phyloP scores from a whole-genome alignment of 2,329 filamentous ascomycete species.

The Monilinia polystroma region DNA sequence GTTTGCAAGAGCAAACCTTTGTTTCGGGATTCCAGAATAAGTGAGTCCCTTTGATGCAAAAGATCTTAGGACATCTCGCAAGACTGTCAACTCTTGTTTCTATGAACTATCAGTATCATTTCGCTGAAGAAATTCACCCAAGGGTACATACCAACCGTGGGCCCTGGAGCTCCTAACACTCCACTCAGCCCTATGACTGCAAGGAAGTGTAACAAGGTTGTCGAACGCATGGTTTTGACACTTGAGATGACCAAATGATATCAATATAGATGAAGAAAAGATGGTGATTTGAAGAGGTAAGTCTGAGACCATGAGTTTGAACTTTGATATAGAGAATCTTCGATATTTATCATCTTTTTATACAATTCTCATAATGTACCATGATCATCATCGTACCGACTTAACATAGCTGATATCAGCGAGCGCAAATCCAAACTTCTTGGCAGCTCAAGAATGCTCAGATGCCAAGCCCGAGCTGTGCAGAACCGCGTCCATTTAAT shows the following conservation, averaged over 20 bases:
- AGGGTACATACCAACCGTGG: background rate
- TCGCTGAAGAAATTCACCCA: background rate
- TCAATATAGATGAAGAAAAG: background rate
- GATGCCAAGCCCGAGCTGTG: constrained; percentile 20
- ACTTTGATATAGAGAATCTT: background rate
- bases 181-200: constrained; percentile 14
- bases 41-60: constrained; percentile 23
- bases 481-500: constrained; percentile 2
- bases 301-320: background rate
- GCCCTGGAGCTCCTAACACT: constrained; percentile 17
- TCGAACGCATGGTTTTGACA: constrained; percentile 10
- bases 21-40: constrained; percentile 24
- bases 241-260: background rate
- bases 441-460: constrained; percentile 19
- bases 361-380: background rate
- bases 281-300: background rate
- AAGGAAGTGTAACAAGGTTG: constrained; percentile 7
- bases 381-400: background rate
- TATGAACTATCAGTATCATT: background rate
- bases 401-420: constrained; percentile 17
- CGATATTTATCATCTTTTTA: background rate
- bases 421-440: constrained; percentile 12
- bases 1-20: constrained; percentile 23
- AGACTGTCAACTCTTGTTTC: constrained; percentile 23
- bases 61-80: constrained; percentile 24